A percentile compares a stretch with the other conserved stretches of the same genome.
Evolutionary conservation across 257 asterid species (phyloP).

Genomic region (Solanum paucissectum): DNA sequence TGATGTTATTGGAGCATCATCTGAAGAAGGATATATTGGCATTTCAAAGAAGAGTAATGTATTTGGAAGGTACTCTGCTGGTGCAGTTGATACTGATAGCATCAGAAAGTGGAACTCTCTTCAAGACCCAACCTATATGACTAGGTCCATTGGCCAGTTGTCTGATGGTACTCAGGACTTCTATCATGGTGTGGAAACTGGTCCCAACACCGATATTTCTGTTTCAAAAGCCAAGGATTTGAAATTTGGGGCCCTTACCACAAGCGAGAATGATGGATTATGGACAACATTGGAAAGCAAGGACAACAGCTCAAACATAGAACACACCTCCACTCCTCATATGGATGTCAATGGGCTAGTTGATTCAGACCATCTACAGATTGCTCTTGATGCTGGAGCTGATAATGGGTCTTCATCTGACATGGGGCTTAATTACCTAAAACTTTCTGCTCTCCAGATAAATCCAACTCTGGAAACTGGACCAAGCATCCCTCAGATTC

Average conservation of each 20-base stretch:
- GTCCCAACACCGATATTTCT: constrained; percentile 36
- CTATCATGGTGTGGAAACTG: constrained; percentile 33
- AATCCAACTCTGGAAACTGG: constrained; percentile 54
- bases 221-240: constrained; percentile 35
- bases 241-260: constrained; percentile 32
- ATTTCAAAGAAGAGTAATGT: constrained; percentile 54
- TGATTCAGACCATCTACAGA: constrained; percentile 44
- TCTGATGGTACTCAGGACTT: constrained; percentile 51
- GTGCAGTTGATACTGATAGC: constrained; percentile 79
- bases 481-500: constrained; percentile 96
- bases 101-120: constrained; percentile 78
- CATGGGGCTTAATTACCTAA: constrained; percentile 29
- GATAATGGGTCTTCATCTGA: constrained; percentile 37
- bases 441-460: constrained; percentile 34
- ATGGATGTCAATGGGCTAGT: constrained; percentile 49
- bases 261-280: constrained; percentile 36
- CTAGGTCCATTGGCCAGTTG: constrained; percentile 20
- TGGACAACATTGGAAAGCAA: constrained; percentile 18
- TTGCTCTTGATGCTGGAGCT: constrained; percentile 28
- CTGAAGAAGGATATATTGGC: constrained; percentile 82
- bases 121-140: constrained; percentile 21
- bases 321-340: constrained; percentile 27
- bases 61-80: constrained; percentile 86
- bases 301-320: constrained; percentile 36
- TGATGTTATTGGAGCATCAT: constrained; percentile 80